Base-by-base conservation (phyloP, 148 eudicot species). In the Rhododendron henanense region DNA sequence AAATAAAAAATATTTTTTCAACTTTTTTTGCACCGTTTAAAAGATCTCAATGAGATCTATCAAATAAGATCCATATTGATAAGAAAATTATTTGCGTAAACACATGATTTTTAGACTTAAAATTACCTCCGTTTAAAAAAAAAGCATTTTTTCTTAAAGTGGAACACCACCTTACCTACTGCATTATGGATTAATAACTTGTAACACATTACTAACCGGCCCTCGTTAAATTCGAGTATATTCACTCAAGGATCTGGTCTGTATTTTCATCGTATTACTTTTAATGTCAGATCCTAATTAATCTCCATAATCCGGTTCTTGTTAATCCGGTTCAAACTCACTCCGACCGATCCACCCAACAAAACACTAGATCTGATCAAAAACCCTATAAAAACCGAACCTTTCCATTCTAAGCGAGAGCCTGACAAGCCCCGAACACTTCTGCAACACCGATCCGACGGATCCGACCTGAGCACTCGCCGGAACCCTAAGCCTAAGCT, bases 381-480 rank as follows among this genome's bases (percentile, higher is more conserved):
- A 55, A 59, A 14, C 8, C 47, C 28, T 9, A 63, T 10, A 76
- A 71, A 45, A 78, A 47, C 77, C 92, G 50, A 88, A 96, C 99
- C 99, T 96, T 91, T 95, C 96, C 90, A 95, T 94, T 45, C 85
- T 85, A 59, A 96, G 91, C 79, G 95, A 91, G 74, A 96, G 93
- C 83, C 94, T 90, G 35, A 94, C 82, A 81, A 96, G 92, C 39
- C 89, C 91, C 13, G 92, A 87, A 78, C 97, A 96, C 88, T 94
- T 95, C 90, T 91, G 92, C 90, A 96, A 83, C 79, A 96, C 87
- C 63, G 91, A 91, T 82, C 98, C 98, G 35, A 91, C 91, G 63
- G 90, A 89, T 86, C 94, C 92, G 44, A 94, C 89, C 55, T 87
- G 91, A 23, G 93, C 93, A 63, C 21, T 81, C n/a, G 57, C 86